Evolutionary conservation across 148 eudicot genomes (phyloP).

Genomic region (Fagopyrum esculentum): DNA sequence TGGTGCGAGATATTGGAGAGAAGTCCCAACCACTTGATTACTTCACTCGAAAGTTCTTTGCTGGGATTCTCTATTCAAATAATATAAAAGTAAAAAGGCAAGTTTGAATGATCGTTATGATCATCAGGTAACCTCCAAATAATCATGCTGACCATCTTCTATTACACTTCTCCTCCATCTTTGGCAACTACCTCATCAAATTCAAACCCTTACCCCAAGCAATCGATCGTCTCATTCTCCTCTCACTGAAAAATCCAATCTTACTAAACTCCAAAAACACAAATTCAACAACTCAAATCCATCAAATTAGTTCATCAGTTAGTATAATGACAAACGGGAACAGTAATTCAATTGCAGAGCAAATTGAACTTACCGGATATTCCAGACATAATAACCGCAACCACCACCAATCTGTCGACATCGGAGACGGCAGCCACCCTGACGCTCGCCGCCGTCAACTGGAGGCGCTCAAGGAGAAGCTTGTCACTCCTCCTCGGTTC

Average conservation of each 20-base stretch:
- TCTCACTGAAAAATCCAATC: not conserved
- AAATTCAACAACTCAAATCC: not conserved
- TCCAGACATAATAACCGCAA: not conserved
- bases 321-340: not conserved
- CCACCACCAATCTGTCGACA: not conserved
- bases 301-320: not conserved
- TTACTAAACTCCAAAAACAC: not conserved
- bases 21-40: too few species aligned
- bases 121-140: not conserved
- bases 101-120: slow-evolving; percentile 8
- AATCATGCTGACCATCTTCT: not conserved
- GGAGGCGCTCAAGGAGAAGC: slow-evolving; percentile 16
- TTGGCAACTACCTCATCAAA: not conserved
- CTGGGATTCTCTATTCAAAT: not conserved
- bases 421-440: not conserved
- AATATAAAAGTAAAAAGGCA: not conserved
- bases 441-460: slow-evolving; percentile 14
- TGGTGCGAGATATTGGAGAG: too few species aligned
- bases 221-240: not conserved
- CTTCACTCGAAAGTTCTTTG: too few species aligned
- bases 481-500: slow-evolving; percentile 33
- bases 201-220: not conserved
- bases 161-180: not conserved
- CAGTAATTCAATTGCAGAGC: not conserved
- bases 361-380: not conserved